phyloP scores from a whole-genome alignment of 2,329 filamentous ascomycete species.

The Colletotrichum coccodes region DNA sequence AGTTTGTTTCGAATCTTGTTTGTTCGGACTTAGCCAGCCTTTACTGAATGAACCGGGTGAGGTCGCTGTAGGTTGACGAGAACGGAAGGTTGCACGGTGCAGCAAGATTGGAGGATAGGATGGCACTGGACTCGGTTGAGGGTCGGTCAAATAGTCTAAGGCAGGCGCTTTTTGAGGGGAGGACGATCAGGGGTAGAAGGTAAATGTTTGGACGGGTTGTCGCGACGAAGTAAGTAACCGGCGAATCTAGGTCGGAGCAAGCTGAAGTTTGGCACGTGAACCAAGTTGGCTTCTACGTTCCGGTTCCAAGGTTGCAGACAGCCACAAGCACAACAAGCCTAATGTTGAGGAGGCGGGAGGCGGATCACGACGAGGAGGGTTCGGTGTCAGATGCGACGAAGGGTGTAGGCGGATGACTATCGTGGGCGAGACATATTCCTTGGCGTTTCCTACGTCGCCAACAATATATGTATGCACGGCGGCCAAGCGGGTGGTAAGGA shows the following conservation, averaged over 20 bases:
- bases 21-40: not conserved
- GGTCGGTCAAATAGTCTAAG: not conserved
- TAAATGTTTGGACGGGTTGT: not conserved
- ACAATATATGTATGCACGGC: not conserved
- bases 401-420: conserved; percentile 29
- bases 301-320: conserved; percentile 3
- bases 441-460: conserved; percentile 7
- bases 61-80: not conserved
- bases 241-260: not conserved
- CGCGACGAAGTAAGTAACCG: conserved; percentile 8
- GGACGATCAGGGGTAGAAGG: conserved; percentile 1
- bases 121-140: not conserved
- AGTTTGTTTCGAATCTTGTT: conserved; percentile 5
- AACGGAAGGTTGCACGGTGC: not conserved
- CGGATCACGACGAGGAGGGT: conserved; percentile 15
- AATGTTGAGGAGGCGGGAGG: not conserved
- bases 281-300: not conserved
- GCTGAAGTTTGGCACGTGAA: conserved; percentile 12
- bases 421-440: conserved; percentile 28
- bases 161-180: not conserved
- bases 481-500: not conserved
- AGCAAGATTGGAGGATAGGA: conserved; percentile 4
- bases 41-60: not conserved
- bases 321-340: not conserved
- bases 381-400: conserved; percentile 28